Evolutionary conservation across 345 rosid species (phyloP), one percentile per base, ranked within the genome.

Genomic region (Gynandropsis gynandra): DNA sequence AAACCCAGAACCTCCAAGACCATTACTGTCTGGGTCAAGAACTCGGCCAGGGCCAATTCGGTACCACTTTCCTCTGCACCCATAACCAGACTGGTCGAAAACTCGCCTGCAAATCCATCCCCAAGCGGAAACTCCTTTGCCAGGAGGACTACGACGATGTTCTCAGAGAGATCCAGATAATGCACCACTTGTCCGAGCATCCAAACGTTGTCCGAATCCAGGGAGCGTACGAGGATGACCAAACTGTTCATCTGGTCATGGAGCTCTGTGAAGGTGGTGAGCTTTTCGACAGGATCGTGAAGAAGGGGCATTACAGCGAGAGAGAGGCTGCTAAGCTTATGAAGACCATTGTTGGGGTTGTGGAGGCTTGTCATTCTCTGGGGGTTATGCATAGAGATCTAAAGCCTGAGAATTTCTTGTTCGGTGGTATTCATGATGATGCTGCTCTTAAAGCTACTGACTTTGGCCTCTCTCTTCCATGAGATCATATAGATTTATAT

Each of bases 11-110:
- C 61, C 18, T 68, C 6, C 60, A 61, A 20, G 82, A 85, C 16
- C 66, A 47, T 42, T 81, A 73, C 71, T 50, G 31, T 51, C 12
- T 72, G 8, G 90, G 90, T 37, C 68, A 67, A 48, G 67, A 54
- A n/a, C 78, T 85, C 0, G 95, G 95, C 20, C 80, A 78, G 54
- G 95, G 95, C 9, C 90, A 85, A 50, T 85, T 85, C 54, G 95
- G 95, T 2, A 80, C 83, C 16, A 80, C 95, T 10, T 78, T 47
- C 55, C 77, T 85, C 17, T 82, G 87, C 19, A 82, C 79, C 69
- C 77, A 85, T 34, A 76, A 56, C 12, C 5, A 70, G 32, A 74
- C 83, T 0, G 77, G 71, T 34, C 65, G 46, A 9, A 53, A 50
- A 35, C 84, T 61, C 12, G 95, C 95, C 51, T 85, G 95, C 80